Percentiles rank a stretch among this genome's conserved stretches.
Conservation (phyloP, 768 basidiomycete species). For the Rossbeevera mucosa region DNA sequence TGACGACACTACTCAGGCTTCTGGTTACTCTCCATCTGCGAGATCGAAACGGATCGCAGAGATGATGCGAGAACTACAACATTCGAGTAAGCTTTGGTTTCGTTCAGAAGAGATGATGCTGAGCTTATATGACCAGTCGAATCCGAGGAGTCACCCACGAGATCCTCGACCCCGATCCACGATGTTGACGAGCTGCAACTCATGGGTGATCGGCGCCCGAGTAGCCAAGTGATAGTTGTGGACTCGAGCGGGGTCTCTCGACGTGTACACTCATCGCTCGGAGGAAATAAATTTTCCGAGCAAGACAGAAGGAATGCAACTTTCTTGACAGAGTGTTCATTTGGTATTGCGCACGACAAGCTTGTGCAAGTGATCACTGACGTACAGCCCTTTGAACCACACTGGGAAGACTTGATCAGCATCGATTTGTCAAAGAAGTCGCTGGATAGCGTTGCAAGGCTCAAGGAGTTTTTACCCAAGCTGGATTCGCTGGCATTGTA, state of each 20-base stretch:
- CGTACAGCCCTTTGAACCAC: constrained; percentile 88
- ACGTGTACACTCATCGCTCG: constrained; percentile 44
- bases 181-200: constrained; percentile 46
- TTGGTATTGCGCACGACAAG: constrained; percentile 87
- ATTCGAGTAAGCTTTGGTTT: constrained; percentile 53
- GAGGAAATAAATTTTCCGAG: constrained; percentile 34
- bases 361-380: constrained; percentile 92
- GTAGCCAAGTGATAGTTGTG: constrained; percentile 23
- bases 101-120: constrained; percentile 2
- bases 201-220: constrained; percentile 40
- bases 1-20: constrained; percentile 14
- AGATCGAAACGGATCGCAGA: constrained; percentile 78
- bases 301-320: constrained; percentile 46
- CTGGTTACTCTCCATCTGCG: constrained; percentile 48
- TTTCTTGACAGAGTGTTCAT: constrained; percentile 95
- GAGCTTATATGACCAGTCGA: constrained; percentile 20
- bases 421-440: constrained; percentile 68
- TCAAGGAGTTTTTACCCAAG: constrained; percentile 87
- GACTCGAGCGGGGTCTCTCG: constrained; percentile 30
- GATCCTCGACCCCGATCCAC: constrained; percentile 43
- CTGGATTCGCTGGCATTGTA: constrained; percentile 75
- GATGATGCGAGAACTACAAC: constrained; percentile 71
- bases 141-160: constrained; percentile 54
- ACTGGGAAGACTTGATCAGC: constrained; percentile 77
- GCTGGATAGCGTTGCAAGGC: constrained; percentile 59